Evolutionary conservation across 2,329 filamentous ascomycete species (phyloP).

Genomic region (Clonostachys rhizophaga): DNA sequence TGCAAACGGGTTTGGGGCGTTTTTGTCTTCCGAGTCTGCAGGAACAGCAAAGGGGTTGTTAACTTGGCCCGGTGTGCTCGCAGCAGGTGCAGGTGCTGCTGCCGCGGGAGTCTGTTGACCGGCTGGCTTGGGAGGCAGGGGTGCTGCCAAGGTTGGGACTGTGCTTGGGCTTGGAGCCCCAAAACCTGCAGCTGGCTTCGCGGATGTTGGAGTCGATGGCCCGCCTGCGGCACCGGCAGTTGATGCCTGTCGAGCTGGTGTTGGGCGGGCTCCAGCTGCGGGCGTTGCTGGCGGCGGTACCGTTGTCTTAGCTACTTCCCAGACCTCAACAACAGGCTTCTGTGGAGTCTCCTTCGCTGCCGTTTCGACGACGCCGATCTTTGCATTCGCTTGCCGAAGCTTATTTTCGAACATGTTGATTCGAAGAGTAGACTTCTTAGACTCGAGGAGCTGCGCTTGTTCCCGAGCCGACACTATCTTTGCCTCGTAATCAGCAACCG

Average conservation of each 20-base stretch:
- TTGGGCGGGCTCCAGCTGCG: conserved; percentile 6
- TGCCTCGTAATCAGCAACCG: conserved; percentile 44
- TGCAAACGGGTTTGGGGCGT: not conserved
- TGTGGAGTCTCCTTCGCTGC: conserved; percentile 84
- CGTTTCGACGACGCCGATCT: conserved; percentile 73
- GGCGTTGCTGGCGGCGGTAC: conserved; percentile 9
- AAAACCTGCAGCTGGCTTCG: not conserved
- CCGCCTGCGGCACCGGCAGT: conserved; percentile 12
- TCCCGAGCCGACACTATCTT: conserved; percentile 51
- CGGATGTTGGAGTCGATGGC: conserved; percentile 1
- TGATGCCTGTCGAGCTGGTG: conserved; percentile 13
- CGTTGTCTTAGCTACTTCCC: conserved; percentile 67
- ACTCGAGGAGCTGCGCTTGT: conserved; percentile 65
- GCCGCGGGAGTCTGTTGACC: not conserved
- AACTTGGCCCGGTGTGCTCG: conserved; percentile 9
- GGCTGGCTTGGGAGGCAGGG: conserved; percentile 26
- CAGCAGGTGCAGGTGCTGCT: conserved; percentile 11
- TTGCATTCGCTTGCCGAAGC: conserved; percentile 58
- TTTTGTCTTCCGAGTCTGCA: conserved; percentile 1
- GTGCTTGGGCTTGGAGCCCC: no score
- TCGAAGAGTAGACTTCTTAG: conserved; percentile 69
- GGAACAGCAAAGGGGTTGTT: not conserved
- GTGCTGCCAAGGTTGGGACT: not conserved
- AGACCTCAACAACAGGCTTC: conserved; percentile 80
- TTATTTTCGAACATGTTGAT: conserved; percentile 77